These are phyloP conservation scores for Aphanomyces invadans DNA, from an alignment of 352 stramenopile genomes.

Conservation along the genomic window DNA sequence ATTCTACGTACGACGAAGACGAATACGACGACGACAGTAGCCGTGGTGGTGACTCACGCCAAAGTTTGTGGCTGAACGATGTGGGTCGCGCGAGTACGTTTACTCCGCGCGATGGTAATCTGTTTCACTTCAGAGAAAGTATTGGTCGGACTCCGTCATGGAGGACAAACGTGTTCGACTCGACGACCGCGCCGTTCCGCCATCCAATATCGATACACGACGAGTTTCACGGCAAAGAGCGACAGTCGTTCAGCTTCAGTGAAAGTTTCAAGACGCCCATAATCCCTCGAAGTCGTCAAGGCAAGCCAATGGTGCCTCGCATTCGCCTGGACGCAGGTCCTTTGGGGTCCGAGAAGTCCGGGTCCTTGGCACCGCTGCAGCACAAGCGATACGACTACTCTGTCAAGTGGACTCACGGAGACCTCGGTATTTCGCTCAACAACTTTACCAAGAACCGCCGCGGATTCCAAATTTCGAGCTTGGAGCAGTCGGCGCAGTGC, in stretches of 20 bases:
- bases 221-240: constrained; percentile 9
- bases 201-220: background rate
- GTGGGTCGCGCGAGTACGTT: constrained; percentile 30
- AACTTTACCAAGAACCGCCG: constrained; percentile 73
- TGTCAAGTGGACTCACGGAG: constrained; percentile 73
- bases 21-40: background rate
- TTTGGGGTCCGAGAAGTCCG: constrained; percentile 23
- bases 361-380: constrained; percentile 15
- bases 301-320: constrained; percentile 25
- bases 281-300: background rate
- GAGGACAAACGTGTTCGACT: background rate
- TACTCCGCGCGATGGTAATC: constrained; percentile 23
- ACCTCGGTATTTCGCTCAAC: constrained; percentile 77
- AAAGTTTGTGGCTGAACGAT: constrained; percentile 21
- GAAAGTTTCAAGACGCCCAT: constrained; percentile 11
- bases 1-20: background rate
- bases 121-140: constrained; percentile 22
- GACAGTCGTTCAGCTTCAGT: constrained; percentile 22
- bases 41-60: background rate
- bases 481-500: constrained; percentile 61
- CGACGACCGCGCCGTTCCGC: background rate
- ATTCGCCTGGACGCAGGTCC: constrained; percentile 33
- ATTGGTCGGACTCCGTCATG: constrained; percentile 25
- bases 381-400: constrained; percentile 41
- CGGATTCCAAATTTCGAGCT: constrained; percentile 65